Evolutionary conservation across 345 rosid species (phyloP), one percentile per base, ranked within the genome.

Genomic region (Trapa incisa): DNA sequence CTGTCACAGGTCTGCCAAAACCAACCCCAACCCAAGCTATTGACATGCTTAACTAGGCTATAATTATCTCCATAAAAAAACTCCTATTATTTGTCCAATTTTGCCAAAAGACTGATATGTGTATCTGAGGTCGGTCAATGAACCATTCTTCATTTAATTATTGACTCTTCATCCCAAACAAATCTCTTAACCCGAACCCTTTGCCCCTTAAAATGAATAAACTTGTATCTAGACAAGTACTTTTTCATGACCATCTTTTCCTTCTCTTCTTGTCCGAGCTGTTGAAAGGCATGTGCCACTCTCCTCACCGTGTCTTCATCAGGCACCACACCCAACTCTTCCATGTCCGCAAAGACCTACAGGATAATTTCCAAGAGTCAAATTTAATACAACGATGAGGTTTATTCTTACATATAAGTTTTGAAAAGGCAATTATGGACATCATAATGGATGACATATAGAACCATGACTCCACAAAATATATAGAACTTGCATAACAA

Each of bases 321-420:
- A 52, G 92, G 97, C 72, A 75, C 83, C 64, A 89, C 88, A 6
- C 87, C 78, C 72, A 93, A 74, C 79, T 89, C 97, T 77, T 93
- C 97, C 97, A 93, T 88, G 72, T 93, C 97, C 7, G 89, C 90
- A 81, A 93, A 93, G 15, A 88, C 89, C 98, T 91, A 39, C 35
- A 64, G 65, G 10, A 68, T 39, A 69, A 53, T 11, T 60, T 42
- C 69, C 37, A 64, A 61, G 69, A 37, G 47, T 10, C 61, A 62
- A 45, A 36, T 63, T 62, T 57, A 69, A n/a, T n/a, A n/a, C 33
- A 54, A 54, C 60, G 1, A 22, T 4, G 11, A 10, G 22, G 60
- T 54, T 54, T 2, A 54, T 54, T 22, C 5, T 54, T 22, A 6
- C 33, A 22, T 22, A 7, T n/a, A 3, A 54, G 60, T 6, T 54